These are phyloP conservation scores for Solanum sitiens DNA, from an alignment of 257 asterid species.

Conservation along the genomic window DNA sequence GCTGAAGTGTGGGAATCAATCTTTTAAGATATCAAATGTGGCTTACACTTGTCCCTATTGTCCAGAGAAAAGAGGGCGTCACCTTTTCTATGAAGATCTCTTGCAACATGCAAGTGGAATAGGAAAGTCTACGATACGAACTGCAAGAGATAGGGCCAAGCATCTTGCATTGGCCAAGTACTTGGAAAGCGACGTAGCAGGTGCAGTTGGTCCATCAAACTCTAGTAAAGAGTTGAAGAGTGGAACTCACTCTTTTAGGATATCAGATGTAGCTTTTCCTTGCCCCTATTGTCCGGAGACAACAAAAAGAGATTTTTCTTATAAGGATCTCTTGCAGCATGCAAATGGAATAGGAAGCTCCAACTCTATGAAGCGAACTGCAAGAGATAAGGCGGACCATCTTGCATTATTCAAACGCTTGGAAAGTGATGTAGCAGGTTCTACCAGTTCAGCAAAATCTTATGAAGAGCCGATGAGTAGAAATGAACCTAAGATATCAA, in stretches of 20 bases:
- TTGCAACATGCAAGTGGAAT: conserved; percentile 64
- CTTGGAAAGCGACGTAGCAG: conserved; percentile 37
- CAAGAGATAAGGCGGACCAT: conserved; percentile 58
- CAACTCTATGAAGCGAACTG: conserved; percentile 45
- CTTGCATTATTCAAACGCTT: conserved; percentile 62
- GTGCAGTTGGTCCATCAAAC: conserved; percentile 31
- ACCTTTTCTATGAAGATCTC: conserved; percentile 44
- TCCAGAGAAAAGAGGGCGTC: conserved; percentile 41
- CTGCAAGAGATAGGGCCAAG: conserved; percentile 43
- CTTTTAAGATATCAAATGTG: conserved; percentile 38
- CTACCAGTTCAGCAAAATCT: conserved; percentile 34
- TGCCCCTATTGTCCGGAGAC: conserved; percentile 81
- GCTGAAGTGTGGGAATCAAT: conserved; percentile 47
- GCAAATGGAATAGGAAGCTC: conserved; percentile 50
- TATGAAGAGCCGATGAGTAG: conserved; percentile 41
- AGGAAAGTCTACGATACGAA: conserved; percentile 44
- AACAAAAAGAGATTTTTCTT: conserved; percentile 37
- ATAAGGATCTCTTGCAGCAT: conserved; percentile 69
- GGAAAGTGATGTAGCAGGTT: conserved; percentile 31
- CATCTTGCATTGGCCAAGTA: conserved; percentile 68
- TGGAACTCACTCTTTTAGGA: conserved; percentile 41
- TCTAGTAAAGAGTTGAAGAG: conserved; percentile 35
- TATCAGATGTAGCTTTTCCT: conserved; percentile 38
- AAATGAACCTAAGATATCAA: conserved; percentile 36
- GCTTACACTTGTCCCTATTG: conserved; percentile 73